These are phyloP conservation scores for Phytopythium cucurbitacearum DNA, from an alignment of 352 stramenopile genomes.

Conservation along the genomic window DNA sequence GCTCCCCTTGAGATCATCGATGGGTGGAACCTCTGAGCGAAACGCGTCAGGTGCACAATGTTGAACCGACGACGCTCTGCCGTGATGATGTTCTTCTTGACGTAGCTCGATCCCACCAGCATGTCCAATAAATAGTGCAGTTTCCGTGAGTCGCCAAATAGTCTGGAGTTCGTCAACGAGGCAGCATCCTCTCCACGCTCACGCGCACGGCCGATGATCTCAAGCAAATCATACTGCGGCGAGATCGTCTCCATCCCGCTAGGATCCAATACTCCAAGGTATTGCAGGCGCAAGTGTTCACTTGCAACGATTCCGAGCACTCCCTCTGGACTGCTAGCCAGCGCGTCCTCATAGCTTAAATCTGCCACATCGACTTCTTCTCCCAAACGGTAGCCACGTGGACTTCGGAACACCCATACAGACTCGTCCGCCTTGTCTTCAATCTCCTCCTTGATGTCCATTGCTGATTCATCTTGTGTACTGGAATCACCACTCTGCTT, in stretches of 20 bases:
- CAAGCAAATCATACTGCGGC: constrained; percentile 71
- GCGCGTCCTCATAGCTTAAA: constrained; percentile 58
- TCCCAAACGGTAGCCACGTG: constrained; percentile 53
- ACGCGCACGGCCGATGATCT: constrained; percentile 63
- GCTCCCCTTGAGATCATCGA: constrained; percentile 60
- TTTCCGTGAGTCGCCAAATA: constrained; percentile 72
- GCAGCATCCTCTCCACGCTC: constrained; percentile 64
- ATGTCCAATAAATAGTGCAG: constrained; percentile 82
- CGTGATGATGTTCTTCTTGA: constrained; percentile 78
- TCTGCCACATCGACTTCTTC: constrained; percentile 46
- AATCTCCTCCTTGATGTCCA: constrained; percentile 15
- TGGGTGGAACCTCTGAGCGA: constrained; percentile 55
- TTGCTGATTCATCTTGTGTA: not conserved
- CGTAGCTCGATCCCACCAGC: constrained; percentile 50
- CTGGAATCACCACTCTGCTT: not conserved
- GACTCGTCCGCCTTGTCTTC: constrained; percentile 26
- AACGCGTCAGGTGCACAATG: constrained; percentile 71
- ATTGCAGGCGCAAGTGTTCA: constrained; percentile 58
- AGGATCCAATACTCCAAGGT: constrained; percentile 54
- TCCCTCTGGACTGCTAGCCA: constrained; percentile 33
- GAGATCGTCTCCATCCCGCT: constrained; percentile 54
- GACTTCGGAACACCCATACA: constrained; percentile 56
- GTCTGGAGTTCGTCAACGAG: constrained; percentile 34
- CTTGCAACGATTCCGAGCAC: constrained; percentile 72
- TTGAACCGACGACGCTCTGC: constrained; percentile 72